Evolutionary conservation across 1,284 basidiomycete genomes (phyloP), one percentile per base, ranked within the genome.

Genomic region (Heterobasidion irregulare): DNA sequence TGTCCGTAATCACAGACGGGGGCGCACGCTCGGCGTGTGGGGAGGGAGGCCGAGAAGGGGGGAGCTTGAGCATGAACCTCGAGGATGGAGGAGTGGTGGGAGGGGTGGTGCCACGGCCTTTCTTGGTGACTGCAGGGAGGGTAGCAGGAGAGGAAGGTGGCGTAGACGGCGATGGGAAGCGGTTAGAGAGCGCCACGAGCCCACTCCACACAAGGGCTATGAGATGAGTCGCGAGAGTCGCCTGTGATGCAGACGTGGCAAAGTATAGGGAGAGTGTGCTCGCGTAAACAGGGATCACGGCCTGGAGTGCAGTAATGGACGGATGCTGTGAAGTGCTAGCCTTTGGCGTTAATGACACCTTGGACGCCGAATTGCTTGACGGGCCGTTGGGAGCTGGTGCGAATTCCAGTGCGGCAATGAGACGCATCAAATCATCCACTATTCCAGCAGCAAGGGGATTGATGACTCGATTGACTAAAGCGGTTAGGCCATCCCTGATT

Each of bases 201-300:
- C 78, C 80, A 12, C 78, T 79, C 89, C 89, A 91, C 2, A 87
- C 70, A 1, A 87, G 66, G 8, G 80, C 83, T 62, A 91, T 89
- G 58, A 87, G 74, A 57, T 89, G 77, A 1, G 83, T 79, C 0
- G 86, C 86, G 19, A 90, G 72, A 0, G 74, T 68, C 15, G 77
- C 70, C 60, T 90, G 83, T 0, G 83, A 76, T 3, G 75, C 65
- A 12, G 73, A 65, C 6, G 78, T 76, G 4, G 73, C 68, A 7
- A 79, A 79, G 64, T 81, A 85, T n/a, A 80, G 77, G 8, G 68
- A 66, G 35, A 90, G 70, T 33, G 78, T 76, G 47, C 77, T 77
- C 7, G 77, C 71, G 62, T 89, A 86, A 2, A 82, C 61, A 3
- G 86, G 85, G 65, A 85, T 76, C 34, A 78, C 63, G 8, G 72